Base-by-base conservation (phyloP, 129 eudicot genomes). In the Chrysanthemum lavandulifolium region DNA sequence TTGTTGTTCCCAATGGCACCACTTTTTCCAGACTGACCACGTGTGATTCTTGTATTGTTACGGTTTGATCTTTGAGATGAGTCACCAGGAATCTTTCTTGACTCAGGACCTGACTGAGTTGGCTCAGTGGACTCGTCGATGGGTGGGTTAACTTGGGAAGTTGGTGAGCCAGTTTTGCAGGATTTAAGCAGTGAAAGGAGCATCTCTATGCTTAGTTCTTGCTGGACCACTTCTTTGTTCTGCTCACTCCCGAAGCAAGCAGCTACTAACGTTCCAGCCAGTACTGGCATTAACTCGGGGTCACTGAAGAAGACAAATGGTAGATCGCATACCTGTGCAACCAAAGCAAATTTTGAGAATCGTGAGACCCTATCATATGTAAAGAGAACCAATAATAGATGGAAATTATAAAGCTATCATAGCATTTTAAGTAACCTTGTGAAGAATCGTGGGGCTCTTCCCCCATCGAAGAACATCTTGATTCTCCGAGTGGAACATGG, bases 391-490 rank as follows among this genome's bases (percentile, higher is more conserved):
- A 52, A 27, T 13, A 13, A 29, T n/a, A 2, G 0, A 31, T 29
- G 21, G 33, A 21, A 56, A 49, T 4, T 3, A 23, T 18, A 57
- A 25, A 8, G 45, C 6, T 61, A 61, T 21, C 23, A 68, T 33
- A 58, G 57, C 55, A 71, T n/a, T 65, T 71, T 52, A 53, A 75
- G 69, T 31, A 54, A 90, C 99, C 97, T 94, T 94, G 81, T 94
- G 99, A 85, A 94, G 99, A 79, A 94, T 94, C 49, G 99, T 90
- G 31, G 97, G 97, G 78, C 90, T 88, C 80, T 90, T 94, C 10
- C 99, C 99, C 99, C 99, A 94, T 18, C 99, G 88, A 75, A 94
- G 96, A 60, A 94, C 99, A 43, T 97, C 97, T 84, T 94, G 99
- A 79, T 94, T 94, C 73, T 84, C 97, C 0, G 83, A 86, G 58